Conservation (phyloP, 2,329 filamentous ascomycete genomes). For the Nannizzia gypsea region DNA sequence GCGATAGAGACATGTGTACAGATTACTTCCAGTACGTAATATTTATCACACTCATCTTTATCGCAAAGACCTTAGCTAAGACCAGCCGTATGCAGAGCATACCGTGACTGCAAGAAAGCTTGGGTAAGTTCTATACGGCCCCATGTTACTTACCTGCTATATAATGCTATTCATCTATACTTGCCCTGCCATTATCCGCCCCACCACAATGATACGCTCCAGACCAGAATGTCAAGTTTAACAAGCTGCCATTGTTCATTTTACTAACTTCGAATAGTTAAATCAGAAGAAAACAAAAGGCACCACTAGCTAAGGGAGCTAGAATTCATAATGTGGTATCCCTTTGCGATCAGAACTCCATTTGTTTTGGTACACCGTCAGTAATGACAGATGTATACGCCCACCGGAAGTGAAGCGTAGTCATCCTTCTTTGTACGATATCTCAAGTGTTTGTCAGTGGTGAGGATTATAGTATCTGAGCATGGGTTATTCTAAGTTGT, state of each 20-base stretch:
- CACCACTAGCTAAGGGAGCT: not conserved
- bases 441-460: not conserved
- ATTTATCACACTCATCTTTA: not conserved
- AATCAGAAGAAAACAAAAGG: not conserved
- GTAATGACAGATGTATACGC: not conserved
- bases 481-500: not conserved
- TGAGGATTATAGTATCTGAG: not conserved
- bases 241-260: not conserved
- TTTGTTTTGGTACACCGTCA: not conserved
- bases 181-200: too few species aligned
- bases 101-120: conserved; percentile 86
- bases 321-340: not conserved
- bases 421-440: not conserved
- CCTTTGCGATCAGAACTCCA: not conserved
- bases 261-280: not conserved
- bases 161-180: too few species aligned
- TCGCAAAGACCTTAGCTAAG: not conserved
- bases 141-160: too few species aligned
- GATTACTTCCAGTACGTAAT: conserved; percentile 84
- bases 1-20: conserved; percentile 75
- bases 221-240: not conserved
- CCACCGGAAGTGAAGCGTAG: not conserved
- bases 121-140: conserved; percentile 54
- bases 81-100: conserved; percentile 50
- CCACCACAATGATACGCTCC: too few species aligned